Conservation (phyloP, 805 yeast species). For the Metschnikowia picachoensis region DNA sequence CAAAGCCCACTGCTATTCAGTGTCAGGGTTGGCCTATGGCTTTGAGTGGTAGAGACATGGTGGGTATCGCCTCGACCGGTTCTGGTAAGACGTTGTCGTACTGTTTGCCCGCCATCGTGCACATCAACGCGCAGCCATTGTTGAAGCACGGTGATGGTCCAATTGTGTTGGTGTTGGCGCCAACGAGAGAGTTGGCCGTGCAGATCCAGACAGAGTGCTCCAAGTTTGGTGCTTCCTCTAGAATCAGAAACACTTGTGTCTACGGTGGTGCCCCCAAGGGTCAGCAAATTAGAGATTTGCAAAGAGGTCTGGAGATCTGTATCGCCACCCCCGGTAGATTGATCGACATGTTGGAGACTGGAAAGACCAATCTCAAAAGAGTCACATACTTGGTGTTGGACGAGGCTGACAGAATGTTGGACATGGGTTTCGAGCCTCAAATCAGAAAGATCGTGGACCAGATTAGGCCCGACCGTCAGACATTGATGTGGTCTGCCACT, state of each 20-base stretch:
- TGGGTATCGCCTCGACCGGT: slow-evolving; percentile 98
- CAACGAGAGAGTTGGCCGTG: slow-evolving; percentile 98
- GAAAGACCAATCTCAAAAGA: slow-evolving; percentile 91
- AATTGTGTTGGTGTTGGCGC: slow-evolving; percentile 90
- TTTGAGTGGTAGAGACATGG: slow-evolving; percentile 95
- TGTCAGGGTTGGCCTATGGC: slow-evolving; percentile 99
- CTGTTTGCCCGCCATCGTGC: slow-evolving; percentile 95
- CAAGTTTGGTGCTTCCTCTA: slow-evolving; percentile 86
- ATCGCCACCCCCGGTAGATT: slow-evolving; percentile 99
- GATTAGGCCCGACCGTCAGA: slow-evolving; percentile 99
- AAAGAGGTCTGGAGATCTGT: slow-evolving; percentile 91
- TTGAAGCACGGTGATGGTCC: slow-evolving; percentile 96
- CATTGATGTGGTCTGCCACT: slow-evolving; percentile 99
- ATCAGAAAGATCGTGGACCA: slow-evolving; percentile 96
- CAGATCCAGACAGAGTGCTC: slow-evolving; percentile 96
- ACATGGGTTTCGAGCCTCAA: slow-evolving; percentile 99
- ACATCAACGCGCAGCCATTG: slow-evolving; percentile 96
- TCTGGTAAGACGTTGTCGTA: slow-evolving; percentile 97
- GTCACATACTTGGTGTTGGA: slow-evolving; percentile 96
- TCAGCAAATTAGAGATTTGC: slow-evolving; percentile 92
- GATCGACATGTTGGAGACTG: slow-evolving; percentile 93
- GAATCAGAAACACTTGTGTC: slow-evolving; percentile 94
- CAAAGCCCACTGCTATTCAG: slow-evolving; percentile 92
- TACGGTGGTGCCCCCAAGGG: slow-evolving; percentile 99
- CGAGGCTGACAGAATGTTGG: slow-evolving; percentile 99